phyloP scores from a whole-genome alignment of 1,139 yeast genomes.

The Diutina scorzettiae region DNA sequence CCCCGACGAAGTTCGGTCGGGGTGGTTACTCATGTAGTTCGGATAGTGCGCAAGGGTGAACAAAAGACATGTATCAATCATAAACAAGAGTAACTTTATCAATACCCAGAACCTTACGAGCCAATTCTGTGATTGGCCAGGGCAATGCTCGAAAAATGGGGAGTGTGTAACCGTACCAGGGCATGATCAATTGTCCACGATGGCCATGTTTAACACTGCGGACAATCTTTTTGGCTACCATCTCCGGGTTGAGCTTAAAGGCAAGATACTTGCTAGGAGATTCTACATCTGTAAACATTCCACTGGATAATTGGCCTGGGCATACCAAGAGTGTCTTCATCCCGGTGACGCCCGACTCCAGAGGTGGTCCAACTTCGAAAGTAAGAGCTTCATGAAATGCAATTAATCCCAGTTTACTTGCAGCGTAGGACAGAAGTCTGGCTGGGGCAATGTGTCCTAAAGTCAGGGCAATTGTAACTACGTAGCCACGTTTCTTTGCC shows the following conservation, averaged over 20 bases:
- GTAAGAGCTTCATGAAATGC: conserved; percentile 77
- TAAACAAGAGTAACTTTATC: conserved; percentile 30
- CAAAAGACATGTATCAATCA: too few relatives aligned
- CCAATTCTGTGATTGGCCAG: conserved; percentile 51
- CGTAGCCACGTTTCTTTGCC: conserved; percentile 49
- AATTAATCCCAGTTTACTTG: conserved; percentile 76
- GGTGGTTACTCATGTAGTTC: too few relatives aligned
- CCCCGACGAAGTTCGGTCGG: too few relatives aligned
- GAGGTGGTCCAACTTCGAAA: conserved; percentile 51
- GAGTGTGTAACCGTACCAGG: conserved; percentile 61
- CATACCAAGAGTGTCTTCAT: conserved; percentile 66
- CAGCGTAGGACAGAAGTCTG: conserved; percentile 70
- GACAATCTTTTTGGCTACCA: conserved; percentile 51
- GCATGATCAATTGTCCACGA: conserved; percentile 59
- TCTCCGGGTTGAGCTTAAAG: conserved; percentile 61
- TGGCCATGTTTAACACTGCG: conserved; percentile 46
- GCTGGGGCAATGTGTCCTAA: conserved; percentile 83
- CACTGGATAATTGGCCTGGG: conserved; percentile 76
- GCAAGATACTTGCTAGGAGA: conserved; percentile 71
- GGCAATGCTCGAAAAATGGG: conserved; percentile 66
- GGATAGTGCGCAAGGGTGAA: too few relatives aligned
- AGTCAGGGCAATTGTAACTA: conserved; percentile 73
- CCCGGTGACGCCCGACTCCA: conserved; percentile 29
- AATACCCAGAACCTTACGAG: conserved; percentile 47
- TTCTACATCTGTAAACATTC: conserved; percentile 54